phyloP scores from a whole-genome alignment of 108 stramenopile species.

The Nitzschia putrida region DNA sequence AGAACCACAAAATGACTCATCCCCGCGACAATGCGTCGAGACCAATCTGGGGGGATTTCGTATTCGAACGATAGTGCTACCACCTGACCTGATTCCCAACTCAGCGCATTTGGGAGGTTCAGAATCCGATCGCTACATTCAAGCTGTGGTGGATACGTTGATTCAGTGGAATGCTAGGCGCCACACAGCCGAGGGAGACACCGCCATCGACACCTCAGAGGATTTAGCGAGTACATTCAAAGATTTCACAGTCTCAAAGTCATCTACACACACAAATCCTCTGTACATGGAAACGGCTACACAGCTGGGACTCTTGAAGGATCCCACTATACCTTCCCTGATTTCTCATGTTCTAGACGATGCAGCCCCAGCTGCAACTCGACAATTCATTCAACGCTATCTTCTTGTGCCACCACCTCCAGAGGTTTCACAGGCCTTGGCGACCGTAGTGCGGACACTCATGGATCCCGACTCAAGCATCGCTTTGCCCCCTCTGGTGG shows the following conservation, averaged over 20 bases:
- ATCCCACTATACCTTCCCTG: conserved; percentile 67
- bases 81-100: conserved; percentile 28
- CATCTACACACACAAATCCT: conserved; percentile 46
- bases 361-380: conserved; percentile 60
- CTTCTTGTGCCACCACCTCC: conserved; percentile 80
- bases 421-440: conserved; percentile 66
- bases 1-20: neutral
- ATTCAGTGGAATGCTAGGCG: conserved; percentile 21
- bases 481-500: conserved; percentile 41
- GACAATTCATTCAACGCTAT: conserved; percentile 68
- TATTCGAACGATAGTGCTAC: conserved; percentile 23
- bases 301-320: conserved; percentile 73
- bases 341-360: conserved; percentile 59
- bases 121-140: conserved; percentile 39
- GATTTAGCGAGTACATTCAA: conserved; percentile 3
- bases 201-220: neutral
- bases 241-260: conserved; percentile 33
- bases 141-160: conserved; percentile 28
- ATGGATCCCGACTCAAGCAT: conserved; percentile 34
- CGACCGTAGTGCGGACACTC: conserved; percentile 46
- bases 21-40: conserved; percentile 2
- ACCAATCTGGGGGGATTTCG: conserved; percentile 24
- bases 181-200: conserved; percentile 24
- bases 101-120: conserved; percentile 10
- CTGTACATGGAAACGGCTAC: conserved; percentile 80